Evolutionary conservation across 768 basidiomycete genomes (phyloP).

Genomic region (Auricularia auricula-judae): DNA sequence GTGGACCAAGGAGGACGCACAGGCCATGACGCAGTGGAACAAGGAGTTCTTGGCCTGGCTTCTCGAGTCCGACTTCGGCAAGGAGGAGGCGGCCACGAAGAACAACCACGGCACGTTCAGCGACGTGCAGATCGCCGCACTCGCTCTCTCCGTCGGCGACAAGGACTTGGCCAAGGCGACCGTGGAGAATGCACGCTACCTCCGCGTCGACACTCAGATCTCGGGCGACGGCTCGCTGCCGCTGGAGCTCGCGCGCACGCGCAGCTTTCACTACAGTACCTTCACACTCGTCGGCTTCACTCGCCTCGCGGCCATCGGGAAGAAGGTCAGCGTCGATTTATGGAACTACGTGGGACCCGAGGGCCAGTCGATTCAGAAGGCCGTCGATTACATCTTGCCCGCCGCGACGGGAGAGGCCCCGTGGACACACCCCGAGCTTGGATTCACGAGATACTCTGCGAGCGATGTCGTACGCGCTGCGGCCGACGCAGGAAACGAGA

Average conservation of each 20-base stretch:
- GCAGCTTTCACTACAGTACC: neutral
- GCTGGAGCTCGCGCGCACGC: neutral
- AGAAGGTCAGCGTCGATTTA: neutral
- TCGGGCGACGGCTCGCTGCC: neutral
- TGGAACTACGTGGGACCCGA: neutral
- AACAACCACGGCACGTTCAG: conserved; percentile 1
- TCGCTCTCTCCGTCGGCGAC: neutral
- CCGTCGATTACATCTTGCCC: neutral
- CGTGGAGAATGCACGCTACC: neutral
- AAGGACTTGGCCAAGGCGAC: neutral
- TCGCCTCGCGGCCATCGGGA: neutral
- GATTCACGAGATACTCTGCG: neutral
- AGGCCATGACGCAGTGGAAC: neutral
- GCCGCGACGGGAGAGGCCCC: neutral
- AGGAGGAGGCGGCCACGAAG: neutral
- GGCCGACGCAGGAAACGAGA: neutral
- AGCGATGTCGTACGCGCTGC: neutral
- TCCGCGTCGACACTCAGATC: neutral
- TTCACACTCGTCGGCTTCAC: neutral
- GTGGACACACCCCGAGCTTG: neutral
- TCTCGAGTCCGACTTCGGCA: neutral
- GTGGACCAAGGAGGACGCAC: neutral
- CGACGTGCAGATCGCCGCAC: neutral
- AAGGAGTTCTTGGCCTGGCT: neutral
- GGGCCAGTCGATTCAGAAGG: neutral